Evolutionary conservation across 2,329 filamentous ascomycete species (phyloP), one percentile per base, ranked within the genome.

Genomic region (Aaosphaeria arxii): DNA sequence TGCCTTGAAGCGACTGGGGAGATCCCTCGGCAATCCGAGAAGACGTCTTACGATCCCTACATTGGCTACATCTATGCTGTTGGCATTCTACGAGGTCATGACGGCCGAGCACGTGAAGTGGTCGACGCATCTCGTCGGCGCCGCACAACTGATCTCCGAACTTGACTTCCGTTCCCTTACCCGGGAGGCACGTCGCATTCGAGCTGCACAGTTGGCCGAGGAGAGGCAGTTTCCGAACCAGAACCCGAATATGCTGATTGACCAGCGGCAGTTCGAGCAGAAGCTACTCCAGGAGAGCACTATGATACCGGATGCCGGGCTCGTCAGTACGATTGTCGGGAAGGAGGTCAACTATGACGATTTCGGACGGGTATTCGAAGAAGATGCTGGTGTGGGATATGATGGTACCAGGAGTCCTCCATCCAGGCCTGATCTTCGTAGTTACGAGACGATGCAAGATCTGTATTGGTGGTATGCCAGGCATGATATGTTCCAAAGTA

Each of bases 381-480:
- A 71, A 45, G 53, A 54, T 29, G 46, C 75, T 30, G 70, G 71
- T 7, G 11, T 75, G 75, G 52, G 49, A 40, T 6, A 38, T 58
- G 33, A 36, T 9, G 7, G 39, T 9, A 4, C 9, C 7, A 40
- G 24, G 7, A n/a, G 9, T 28, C 24, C 24, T n/a, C 39, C 39
- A 40, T 7, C 9, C 9, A 54, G 59, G 54, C 43, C 71, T 11
- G 91, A 97, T 51, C 79, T 95, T 42, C 85, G 89, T 52, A 85
- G 82, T 38, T 95, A 88, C 61, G 88, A 94, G 61, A 86, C 88
- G 11, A 77, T 94, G 36, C 84, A 88, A 54, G 94, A 97, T 70
- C 73, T 97, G 5, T 95, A 88, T 64, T 99, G 92, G 91, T 96
- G 91, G 88, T 96, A 91, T 66, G 86, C 83, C 59, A 95, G 96